Evolutionary conservation across 2,329 filamentous ascomycete genomes (phyloP).

Genomic region (Epichloe typhina): DNA sequence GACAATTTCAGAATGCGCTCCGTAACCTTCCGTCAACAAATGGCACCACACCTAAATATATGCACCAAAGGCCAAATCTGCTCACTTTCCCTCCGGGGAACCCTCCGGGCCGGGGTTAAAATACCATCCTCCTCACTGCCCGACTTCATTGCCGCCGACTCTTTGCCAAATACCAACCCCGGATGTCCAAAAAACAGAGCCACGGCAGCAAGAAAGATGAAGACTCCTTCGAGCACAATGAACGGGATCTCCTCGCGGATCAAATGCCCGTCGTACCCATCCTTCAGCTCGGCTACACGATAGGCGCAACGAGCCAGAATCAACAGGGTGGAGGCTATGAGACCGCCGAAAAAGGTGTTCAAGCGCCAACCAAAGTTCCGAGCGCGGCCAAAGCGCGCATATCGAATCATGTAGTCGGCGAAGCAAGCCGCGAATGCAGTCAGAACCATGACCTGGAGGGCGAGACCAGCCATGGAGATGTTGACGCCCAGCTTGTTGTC

Average conservation of each 20-base stretch:
- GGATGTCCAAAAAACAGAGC: constrained; percentile 29
- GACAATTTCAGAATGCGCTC: too few species aligned
- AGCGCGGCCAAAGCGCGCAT: constrained; percentile 17
- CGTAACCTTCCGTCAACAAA: too few species aligned
- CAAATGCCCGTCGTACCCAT: constrained; percentile 45
- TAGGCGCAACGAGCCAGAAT: constrained; percentile 52
- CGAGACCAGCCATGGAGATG: constrained; percentile 37
- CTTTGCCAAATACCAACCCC: constrained; percentile 23
- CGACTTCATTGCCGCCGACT: constrained; percentile 6
- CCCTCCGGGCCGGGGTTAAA: background rate
- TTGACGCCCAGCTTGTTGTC: constrained; percentile 24
- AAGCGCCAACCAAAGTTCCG: constrained; percentile 16
- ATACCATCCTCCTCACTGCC: constrained; percentile 15
- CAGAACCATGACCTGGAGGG: constrained; percentile 44
- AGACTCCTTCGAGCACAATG: constrained; percentile 36
- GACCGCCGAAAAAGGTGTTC: constrained; percentile 36
- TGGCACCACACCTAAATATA: too few species aligned
- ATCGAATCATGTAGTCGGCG: constrained; percentile 35
- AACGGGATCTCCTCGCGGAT: constrained; percentile 40
- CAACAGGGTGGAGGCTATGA: constrained; percentile 39
- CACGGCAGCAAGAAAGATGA: constrained; percentile 24
- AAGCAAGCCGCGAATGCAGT: constrained; percentile 36
- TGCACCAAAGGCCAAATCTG: background rate
- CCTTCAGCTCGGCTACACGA: constrained; percentile 51
- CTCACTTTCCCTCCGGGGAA: background rate